phyloP scores from a whole-genome alignment of 2,329 filamentous ascomycete genomes.

The Cladosporium sp. region DNA sequence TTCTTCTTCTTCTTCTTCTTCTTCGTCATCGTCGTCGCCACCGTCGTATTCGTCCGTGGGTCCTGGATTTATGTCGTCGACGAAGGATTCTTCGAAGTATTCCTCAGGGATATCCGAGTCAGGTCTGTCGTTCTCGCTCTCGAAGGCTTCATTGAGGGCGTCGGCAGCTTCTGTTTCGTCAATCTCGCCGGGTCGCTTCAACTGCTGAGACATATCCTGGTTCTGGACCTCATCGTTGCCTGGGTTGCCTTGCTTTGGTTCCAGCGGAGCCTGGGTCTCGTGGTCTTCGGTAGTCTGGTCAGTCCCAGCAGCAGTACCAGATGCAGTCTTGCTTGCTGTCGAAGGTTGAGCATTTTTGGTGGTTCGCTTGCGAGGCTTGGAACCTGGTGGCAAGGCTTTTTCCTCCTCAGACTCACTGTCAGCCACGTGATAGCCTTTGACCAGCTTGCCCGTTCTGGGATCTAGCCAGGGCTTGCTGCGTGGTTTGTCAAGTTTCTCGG shows the following conservation, averaged over 20 bases:
- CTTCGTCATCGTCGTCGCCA: neutral
- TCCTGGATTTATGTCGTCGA: neutral
- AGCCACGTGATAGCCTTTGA: too few species aligned
- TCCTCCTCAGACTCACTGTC: too few species aligned
- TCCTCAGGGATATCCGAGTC: neutral
- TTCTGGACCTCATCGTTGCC: neutral
- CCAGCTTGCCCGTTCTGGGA: too few species aligned
- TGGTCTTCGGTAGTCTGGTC: too few species aligned
- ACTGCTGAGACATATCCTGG: neutral
- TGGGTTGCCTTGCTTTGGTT: neutral
- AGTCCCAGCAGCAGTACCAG: too few species aligned
- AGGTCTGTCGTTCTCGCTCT: neutral
- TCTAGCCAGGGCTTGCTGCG: too few species aligned
- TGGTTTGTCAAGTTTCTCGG: too few species aligned
- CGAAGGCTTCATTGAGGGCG: neutral
- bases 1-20: neutral
- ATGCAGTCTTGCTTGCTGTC: too few species aligned
- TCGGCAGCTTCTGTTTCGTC: neutral
- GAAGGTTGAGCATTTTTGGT: too few species aligned
- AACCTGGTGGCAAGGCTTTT: too few species aligned
- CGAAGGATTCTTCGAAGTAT: neutral
- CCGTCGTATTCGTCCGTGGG: neutral
- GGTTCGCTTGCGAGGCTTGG: too few species aligned
- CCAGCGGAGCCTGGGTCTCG: too few species aligned
- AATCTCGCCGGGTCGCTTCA: neutral